These are phyloP conservation scores for Zasmidium cellare DNA, from an alignment of 2,329 filamentous ascomycete genomes.

Conservation along the genomic window DNA sequence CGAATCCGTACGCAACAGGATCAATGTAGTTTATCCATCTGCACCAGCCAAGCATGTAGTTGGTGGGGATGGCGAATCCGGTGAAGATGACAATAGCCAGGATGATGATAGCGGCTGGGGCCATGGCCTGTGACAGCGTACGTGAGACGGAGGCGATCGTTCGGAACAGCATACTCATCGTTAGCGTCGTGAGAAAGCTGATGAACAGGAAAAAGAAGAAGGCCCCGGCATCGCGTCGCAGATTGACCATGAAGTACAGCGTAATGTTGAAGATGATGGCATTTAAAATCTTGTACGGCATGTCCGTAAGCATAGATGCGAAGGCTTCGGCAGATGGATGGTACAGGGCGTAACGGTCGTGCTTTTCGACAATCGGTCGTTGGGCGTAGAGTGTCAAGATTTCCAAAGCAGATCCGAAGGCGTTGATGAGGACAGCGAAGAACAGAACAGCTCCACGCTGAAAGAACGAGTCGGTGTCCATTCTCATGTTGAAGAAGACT, in stretches of 20 bases:
- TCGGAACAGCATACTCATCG: constrained; percentile 86
- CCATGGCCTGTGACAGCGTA: constrained; percentile 60
- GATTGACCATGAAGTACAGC: constrained; percentile 84
- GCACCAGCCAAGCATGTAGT: constrained; percentile 76
- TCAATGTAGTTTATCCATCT: constrained; percentile 82
- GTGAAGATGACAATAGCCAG: constrained; percentile 67
- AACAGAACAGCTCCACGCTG: constrained; percentile 78
- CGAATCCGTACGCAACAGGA: constrained; percentile 77
- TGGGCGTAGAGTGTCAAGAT: constrained; percentile 85
- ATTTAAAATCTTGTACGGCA: constrained; percentile 81
- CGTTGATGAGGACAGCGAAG: constrained; percentile 85
- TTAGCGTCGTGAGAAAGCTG: constrained; percentile 69
- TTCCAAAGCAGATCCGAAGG: constrained; percentile 77
- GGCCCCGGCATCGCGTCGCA: constrained; percentile 69
- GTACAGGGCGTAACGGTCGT: constrained; percentile 81
- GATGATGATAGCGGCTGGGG: constrained; percentile 59
- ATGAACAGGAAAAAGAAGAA: constrained; percentile 88
- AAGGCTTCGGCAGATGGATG: constrained; percentile 88
- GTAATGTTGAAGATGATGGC: constrained; percentile 74
- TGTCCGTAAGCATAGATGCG: constrained; percentile 79
- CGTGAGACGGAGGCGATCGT: constrained; percentile 75
- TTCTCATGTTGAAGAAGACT: constrained; percentile 75
- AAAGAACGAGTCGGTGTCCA: constrained; percentile 72
- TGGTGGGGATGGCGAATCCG: constrained; percentile 59
- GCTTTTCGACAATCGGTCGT: constrained; percentile 90